A percentile compares a stretch with the other conserved stretches of the same genome.
These are phyloP conservation scores for Penicillium lagena DNA, from an alignment of 495 filamentous ascomycete species.

Conservation along the genomic window DNA sequence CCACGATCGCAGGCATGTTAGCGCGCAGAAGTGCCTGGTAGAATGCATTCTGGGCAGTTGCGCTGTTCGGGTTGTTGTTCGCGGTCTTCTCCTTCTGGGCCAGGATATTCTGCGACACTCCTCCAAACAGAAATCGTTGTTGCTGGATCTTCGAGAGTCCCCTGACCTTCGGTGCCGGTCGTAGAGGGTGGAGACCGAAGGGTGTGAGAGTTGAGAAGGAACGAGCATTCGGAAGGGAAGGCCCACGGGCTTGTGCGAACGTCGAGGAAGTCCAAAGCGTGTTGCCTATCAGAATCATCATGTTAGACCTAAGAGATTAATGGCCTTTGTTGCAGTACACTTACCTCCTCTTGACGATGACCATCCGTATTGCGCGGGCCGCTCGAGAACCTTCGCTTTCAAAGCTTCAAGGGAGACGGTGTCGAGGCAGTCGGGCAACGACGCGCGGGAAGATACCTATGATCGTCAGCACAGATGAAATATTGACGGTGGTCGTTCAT, in stretches of 20 bases:
- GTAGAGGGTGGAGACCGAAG: conserved; percentile 19
- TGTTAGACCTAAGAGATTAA: background rate
- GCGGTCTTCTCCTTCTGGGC: conserved; percentile 79
- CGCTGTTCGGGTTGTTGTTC: conserved; percentile 82
- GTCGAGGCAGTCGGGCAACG: conserved; percentile 24
- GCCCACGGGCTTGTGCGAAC: conserved; percentile 7
- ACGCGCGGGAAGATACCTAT: conserved; percentile 5
- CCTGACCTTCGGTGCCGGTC: conserved; percentile 11
- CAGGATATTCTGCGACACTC: conserved; percentile 51
- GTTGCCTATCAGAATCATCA: conserved; percentile 5
- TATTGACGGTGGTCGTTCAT: too few relatives aligned
- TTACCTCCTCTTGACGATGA: conserved; percentile 13
- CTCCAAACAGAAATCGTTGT: conserved; percentile 49
- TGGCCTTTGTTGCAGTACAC: background rate
- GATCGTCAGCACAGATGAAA: background rate
- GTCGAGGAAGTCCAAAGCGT: conserved; percentile 17
- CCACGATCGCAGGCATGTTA: conserved; percentile 85
- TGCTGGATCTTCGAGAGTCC: conserved; percentile 26
- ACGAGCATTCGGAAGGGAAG: conserved; percentile 18
- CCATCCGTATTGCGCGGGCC: conserved; percentile 12
- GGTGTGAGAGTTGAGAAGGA: conserved; percentile 31
- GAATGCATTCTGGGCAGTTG: conserved; percentile 83
- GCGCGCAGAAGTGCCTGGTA: conserved; percentile 86
- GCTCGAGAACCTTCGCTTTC: conserved; percentile 8
- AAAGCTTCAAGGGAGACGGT: conserved; percentile 22